A percentile compares a stretch with the other conserved stretches of the same genome.
Evolutionary conservation across 2,329 filamentous ascomycete species (phyloP).

Genomic region (Claviceps fusiformis): DNA sequence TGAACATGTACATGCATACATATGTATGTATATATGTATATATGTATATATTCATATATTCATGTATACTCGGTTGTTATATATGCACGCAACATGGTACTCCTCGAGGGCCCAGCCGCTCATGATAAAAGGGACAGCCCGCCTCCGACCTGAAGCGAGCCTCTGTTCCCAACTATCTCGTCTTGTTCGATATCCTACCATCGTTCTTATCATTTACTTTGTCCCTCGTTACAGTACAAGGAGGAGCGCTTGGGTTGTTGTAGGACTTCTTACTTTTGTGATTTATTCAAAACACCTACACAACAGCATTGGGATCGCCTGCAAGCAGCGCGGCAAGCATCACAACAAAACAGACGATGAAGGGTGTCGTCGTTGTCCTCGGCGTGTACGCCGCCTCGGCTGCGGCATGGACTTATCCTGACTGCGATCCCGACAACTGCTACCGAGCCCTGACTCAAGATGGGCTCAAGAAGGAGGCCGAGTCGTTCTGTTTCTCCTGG

Average conservation of each 20-base stretch:
- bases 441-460: constrained; percentile 22
- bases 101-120: background rate
- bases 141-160: background rate
- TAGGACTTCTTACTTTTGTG: background rate
- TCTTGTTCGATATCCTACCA: background rate
- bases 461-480: constrained; percentile 16
- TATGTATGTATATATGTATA: background rate
- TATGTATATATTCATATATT: background rate
- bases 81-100: no score
- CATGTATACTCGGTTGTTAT: background rate
- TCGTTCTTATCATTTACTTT: background rate
- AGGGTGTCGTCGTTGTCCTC: constrained; percentile 16
- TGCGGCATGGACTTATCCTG: constrained; percentile 16
- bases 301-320: constrained; percentile 8
- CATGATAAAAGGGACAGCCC: constrained; percentile 1
- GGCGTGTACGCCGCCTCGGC: constrained; percentile 19
- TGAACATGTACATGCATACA: background rate
- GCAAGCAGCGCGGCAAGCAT: background rate
- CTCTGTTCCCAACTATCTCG: background rate
- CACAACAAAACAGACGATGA: constrained; percentile 16
- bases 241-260: background rate
- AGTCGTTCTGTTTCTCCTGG: constrained; percentile 20
- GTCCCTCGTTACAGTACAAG: constrained; percentile 4
- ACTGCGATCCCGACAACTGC: constrained; percentile 21
- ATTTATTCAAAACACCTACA: background rate